Evolutionary conservation across 208 protist genomes (phyloP).

Genomic region (Porcisia hertigi): DNA sequence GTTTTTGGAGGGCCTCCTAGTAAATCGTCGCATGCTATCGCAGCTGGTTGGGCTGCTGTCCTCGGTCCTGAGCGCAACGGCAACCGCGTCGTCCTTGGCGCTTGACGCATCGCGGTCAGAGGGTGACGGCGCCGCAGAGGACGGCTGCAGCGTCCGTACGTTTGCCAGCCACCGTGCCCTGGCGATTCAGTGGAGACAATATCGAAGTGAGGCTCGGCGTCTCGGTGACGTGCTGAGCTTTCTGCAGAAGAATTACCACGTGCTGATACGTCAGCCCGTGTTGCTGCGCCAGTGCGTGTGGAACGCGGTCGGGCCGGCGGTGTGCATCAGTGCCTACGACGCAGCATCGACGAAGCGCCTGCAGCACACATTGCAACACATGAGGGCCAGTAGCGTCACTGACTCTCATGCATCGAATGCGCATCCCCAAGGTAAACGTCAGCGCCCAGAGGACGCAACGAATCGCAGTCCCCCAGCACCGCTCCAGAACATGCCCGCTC

Average conservation of each 20-base stretch:
- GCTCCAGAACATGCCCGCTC: background rate
- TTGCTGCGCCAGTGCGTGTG: constrained; percentile 72
- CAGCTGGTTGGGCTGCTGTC: constrained; percentile 54
- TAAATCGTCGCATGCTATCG: constrained; percentile 39
- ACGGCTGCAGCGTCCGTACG: background rate
- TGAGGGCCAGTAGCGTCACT: background rate
- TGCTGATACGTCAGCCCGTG: constrained; percentile 52
- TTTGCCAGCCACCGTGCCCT: background rate
- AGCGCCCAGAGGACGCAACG: background rate
- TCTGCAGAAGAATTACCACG: constrained; percentile 57
- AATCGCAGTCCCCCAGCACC: background rate
- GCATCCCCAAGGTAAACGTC: background rate
- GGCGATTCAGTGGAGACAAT: constrained; percentile 26
- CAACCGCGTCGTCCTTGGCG: background rate
- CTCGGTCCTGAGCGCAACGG: constrained; percentile 18
- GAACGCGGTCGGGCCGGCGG: constrained; percentile 39
- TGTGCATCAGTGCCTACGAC: constrained; percentile 46
- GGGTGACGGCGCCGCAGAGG: constrained; percentile 1
- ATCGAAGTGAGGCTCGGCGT: constrained; percentile 23
- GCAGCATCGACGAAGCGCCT: constrained; percentile 13
- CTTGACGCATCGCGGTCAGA: background rate
- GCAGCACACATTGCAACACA: constrained; percentile 3
- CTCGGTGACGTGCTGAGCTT: constrained; percentile 51
- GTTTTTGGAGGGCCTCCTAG: constrained; percentile 67
- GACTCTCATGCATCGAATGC: background rate